Evolutionary conservation across 768 basidiomycete genomes (phyloP).

Genomic region (Cystobasidium tubakii): DNA sequence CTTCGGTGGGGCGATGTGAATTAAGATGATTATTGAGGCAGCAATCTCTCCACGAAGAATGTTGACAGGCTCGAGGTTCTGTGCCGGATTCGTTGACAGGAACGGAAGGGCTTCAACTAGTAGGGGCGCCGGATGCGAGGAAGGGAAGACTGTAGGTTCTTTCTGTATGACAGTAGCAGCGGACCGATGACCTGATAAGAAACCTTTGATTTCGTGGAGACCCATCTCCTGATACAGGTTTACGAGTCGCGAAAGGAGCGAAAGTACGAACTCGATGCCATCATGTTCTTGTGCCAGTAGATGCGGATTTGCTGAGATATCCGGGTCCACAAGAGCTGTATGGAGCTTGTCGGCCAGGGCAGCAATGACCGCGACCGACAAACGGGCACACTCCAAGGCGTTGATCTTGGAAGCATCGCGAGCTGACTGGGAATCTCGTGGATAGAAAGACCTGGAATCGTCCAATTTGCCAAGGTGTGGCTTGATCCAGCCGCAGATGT

Average conservation of each 20-base stretch:
- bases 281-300: conserved; percentile 75
- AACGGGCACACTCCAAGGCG: conserved; percentile 85
- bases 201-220: conserved; percentile 60
- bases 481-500: conserved; percentile 87
- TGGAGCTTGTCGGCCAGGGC: conserved; percentile 86
- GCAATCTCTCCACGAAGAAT: conserved; percentile 67
- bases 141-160: conserved; percentile 78
- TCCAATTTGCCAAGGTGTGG: conserved; percentile 89
- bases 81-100: conserved; percentile 53
- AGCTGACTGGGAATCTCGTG: conserved; percentile 62
- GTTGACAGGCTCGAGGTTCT: conserved; percentile 62
- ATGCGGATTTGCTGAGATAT: conserved; percentile 59
- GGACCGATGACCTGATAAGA: conserved; percentile 64
- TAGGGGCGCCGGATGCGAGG: conserved; percentile 86
- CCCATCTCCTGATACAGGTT: conserved; percentile 84
- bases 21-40: conserved; percentile 71
- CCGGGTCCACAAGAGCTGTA: conserved; percentile 66
- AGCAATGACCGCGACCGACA: conserved; percentile 80
- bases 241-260: conserved; percentile 72
- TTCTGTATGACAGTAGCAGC: conserved; percentile 58
- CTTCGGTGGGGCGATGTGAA: conserved; percentile 71
- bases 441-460: conserved; percentile 60
- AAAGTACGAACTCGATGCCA: conserved; percentile 77
- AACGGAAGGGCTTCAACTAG: conserved; percentile 53
- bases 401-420: conserved; percentile 70